These are phyloP conservation scores for Poterioochromonas sp. DNA, from an alignment of 352 stramenopile species.

Conservation along the genomic window DNA sequence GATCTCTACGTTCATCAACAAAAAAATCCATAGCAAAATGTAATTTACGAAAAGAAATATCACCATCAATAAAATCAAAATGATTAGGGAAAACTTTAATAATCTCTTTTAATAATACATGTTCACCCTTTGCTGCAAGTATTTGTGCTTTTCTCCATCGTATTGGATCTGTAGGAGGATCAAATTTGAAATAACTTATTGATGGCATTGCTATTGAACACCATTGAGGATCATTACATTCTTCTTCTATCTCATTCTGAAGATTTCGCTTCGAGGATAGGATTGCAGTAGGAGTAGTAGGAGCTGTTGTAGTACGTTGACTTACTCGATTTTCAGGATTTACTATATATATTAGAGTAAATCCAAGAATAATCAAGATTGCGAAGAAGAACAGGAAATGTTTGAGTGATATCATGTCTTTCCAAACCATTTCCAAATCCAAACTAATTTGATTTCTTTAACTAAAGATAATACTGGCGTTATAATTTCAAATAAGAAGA, in stretches of 20 bases:
- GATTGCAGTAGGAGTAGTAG: no score
- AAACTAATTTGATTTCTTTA: no score
- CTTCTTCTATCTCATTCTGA: not conserved
- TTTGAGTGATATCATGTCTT: no score
- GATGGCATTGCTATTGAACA: conserved; percentile 24
- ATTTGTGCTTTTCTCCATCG: conserved; percentile 20
- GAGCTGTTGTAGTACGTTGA: no score
- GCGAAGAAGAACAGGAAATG: no score
- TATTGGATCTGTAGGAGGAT: conserved; percentile 16
- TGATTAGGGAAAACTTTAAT: conserved; percentile 6
- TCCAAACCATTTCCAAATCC: no score
- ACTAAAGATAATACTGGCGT: no score
- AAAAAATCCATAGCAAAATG: conserved; percentile 28
- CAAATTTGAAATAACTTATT: conserved; percentile 32
- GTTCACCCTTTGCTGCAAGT: not conserved
- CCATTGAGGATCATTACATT: conserved; percentile 26
- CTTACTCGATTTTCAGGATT: no score
- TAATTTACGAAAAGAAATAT: conserved; percentile 32
- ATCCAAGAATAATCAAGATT: no score
- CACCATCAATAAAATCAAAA: conserved; percentile 34
- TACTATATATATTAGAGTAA: no score
- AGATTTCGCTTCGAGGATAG: not conserved
- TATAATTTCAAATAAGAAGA: no score
- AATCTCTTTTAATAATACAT: conserved; percentile 18
- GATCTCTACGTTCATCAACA: conserved; percentile 26